A percentile compares a stretch with the other conserved stretches of the same genome.
Evolutionary conservation across 2,329 filamentous ascomycete species (phyloP).

Genomic region (Gaeumannomyces sp.): DNA sequence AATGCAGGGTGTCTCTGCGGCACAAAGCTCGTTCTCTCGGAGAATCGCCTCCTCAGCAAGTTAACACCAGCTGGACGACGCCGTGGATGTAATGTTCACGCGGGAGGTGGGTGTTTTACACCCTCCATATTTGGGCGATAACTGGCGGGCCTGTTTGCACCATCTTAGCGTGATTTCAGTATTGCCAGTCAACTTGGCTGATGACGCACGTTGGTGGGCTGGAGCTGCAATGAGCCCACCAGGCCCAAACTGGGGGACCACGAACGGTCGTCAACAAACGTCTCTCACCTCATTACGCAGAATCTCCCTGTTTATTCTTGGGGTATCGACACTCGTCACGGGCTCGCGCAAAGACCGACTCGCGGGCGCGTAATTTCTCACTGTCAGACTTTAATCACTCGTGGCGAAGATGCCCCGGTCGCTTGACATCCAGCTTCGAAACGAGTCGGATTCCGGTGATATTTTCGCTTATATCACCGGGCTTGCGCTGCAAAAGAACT

Average conservation of each 20-base stretch:
- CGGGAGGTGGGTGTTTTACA: no score
- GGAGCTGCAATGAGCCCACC: background rate
- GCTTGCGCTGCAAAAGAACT: constrained; percentile 42
- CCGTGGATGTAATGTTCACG: no score
- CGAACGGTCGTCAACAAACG: background rate
- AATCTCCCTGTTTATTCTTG: background rate
- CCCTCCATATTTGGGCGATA: no score
- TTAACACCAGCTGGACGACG: no score
- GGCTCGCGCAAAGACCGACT: background rate
- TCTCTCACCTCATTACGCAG: background rate
- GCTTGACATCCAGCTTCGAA: constrained; percentile 49
- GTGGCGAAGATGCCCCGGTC: constrained; percentile 30
- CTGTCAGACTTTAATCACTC: background rate
- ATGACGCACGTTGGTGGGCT: background rate
- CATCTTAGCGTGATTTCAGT: background rate
- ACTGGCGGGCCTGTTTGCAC: background rate
- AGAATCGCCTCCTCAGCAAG: background rate
- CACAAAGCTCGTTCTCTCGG: background rate
- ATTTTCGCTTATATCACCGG: constrained; percentile 63
- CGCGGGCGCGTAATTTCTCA: no score
- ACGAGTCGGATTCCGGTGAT: constrained; percentile 44
- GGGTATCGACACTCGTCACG: background rate
- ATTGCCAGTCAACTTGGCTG: background rate
- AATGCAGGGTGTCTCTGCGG: background rate
- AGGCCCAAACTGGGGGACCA: background rate